Base-by-base conservation (phyloP, 805 yeast genomes). In the Hanseniaspora valbyensis region DNA sequence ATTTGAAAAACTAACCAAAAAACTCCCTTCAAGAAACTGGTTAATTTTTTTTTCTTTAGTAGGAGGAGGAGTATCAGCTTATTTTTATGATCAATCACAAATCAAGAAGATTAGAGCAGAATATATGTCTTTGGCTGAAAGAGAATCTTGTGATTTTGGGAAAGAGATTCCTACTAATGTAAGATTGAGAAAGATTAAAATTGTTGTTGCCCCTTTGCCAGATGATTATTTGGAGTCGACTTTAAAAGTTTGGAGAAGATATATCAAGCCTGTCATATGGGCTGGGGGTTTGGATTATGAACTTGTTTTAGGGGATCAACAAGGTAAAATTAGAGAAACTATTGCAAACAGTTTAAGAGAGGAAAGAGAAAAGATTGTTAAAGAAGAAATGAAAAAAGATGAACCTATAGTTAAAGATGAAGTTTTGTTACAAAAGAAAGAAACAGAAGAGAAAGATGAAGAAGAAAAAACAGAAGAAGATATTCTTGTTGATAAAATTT, bases 151-250 rank as follows among this genome's bases (percentile, higher is more conserved):
- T 14, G 62, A 75, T 41, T 77, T 90, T 13, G 61, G 74, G 24
- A 69, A 63, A 25, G 74, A 75, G 16, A 58, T 80, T 39, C 61
- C 63, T 2, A 64, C 78, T 1, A 67, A 75, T 52, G 71, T 73
- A 49, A 58, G 74, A 19, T 86, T 95, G 2, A 73, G 98, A 53
- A 84, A 81, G 57, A 69, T 92, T 42, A 78, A 84, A 1, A 79
- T 92, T 1, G 89, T 81, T 62, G 75, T 89, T 52, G 95, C 95
- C 0, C 98, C 98, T n/a, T 96, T 97, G 8, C 97, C 98, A 19
- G 84, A 85, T 59, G 96, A 90, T 62, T 85, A 78, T 57, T 66
- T 90, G 44, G 92, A 81, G 38, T 81, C 79, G 52, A 78, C 90
- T 10, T 61, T 83, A 65, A 76, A 74, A 54, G 75, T 84, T 49